Evolutionary conservation across 495 filamentous ascomycete species (phyloP).

Genomic region (Trichoderma asperelloides): DNA sequence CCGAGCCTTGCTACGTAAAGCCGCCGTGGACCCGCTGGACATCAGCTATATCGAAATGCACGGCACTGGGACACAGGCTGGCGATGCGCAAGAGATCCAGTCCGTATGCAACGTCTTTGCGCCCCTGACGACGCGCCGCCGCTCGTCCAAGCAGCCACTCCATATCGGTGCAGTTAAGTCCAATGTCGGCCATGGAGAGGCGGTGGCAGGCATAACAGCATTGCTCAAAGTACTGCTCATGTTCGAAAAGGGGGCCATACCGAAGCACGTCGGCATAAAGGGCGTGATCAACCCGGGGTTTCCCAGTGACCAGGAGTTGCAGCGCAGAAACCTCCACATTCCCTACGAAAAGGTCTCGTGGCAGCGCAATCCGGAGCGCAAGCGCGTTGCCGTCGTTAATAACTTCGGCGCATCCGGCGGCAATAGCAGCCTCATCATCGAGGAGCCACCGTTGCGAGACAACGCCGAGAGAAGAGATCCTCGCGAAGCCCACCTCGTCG

Average conservation of each 20-base stretch:
- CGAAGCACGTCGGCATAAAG: slow-evolving; percentile 85
- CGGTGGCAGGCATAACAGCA: slow-evolving; percentile 73
- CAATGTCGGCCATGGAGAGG: slow-evolving; percentile 86
- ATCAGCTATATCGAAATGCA: slow-evolving; percentile 83
- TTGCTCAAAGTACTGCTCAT: slow-evolving; percentile 82
- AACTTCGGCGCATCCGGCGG: slow-evolving; percentile 67
- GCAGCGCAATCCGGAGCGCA: slow-evolving; percentile 43
- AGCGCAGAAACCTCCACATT: slow-evolving; percentile 51
- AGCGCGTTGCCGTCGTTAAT: slow-evolving; percentile 53
- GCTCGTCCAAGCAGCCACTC: slow-evolving; percentile 60
- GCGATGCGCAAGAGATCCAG: slow-evolving; percentile 70
- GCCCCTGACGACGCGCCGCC: slow-evolving; percentile 33
- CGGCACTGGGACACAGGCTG: slow-evolving; percentile 80
- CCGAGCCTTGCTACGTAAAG: slow-evolving; percentile 55
- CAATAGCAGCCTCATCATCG: slow-evolving; percentile 55
- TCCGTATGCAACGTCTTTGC: slow-evolving; percentile 81
- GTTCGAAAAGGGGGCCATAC: slow-evolving; percentile 74
- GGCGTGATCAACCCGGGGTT: slow-evolving; percentile 69
- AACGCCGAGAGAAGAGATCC: slow-evolving; percentile 8
- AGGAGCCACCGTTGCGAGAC: slow-evolving; percentile 36
- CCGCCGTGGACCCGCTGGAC: slow-evolving; percentile 62
- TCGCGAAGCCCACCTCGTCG: slow-evolving; percentile 38
- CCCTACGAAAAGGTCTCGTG: slow-evolving; percentile 43
- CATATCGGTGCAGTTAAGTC: slow-evolving; percentile 83
- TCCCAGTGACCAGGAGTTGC: slow-evolving; percentile 40